Conservation (phyloP, 140 eudicot species). For the Bidens hawaiensis region DNA sequence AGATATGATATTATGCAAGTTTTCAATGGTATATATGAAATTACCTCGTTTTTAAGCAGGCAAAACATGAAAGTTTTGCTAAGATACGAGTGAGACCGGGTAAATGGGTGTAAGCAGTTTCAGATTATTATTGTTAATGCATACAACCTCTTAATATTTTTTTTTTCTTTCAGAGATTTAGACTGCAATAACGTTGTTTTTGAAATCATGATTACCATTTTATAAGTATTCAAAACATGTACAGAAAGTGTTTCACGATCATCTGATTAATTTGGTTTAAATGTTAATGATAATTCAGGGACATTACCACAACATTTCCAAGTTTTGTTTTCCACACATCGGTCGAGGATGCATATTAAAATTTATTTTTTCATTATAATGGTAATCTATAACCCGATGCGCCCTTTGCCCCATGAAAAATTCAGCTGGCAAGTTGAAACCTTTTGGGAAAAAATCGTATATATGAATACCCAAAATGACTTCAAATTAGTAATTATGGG, state of each 20-base stretch:
- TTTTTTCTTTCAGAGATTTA: not conserved
- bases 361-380: not conserved
- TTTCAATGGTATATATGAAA: too few species aligned
- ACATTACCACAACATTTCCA: conserved; percentile 63
- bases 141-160: not conserved
- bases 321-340: conserved; percentile 73
- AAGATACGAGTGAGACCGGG: not conserved
- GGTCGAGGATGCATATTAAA: conserved; percentile 54
- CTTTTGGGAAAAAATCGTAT: not conserved
- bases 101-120: not conserved
- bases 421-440: not conserved
- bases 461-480: not conserved
- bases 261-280: not conserved
- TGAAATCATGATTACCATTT: not conserved
- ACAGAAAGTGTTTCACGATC: not conserved
- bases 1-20: not conserved
- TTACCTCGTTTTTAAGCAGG: not conserved
- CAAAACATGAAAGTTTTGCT: not conserved
- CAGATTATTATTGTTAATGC: not conserved
- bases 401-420: not conserved
- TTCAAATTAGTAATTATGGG: not conserved
- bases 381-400: not conserved
- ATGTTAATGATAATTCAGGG: conserved; percentile 39
- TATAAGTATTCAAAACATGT: not conserved
- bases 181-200: not conserved